These are phyloP conservation scores for Hirsutella rhossiliensis DNA, from an alignment of 2,329 filamentous ascomycete genomes.

Conservation along the genomic window DNA sequence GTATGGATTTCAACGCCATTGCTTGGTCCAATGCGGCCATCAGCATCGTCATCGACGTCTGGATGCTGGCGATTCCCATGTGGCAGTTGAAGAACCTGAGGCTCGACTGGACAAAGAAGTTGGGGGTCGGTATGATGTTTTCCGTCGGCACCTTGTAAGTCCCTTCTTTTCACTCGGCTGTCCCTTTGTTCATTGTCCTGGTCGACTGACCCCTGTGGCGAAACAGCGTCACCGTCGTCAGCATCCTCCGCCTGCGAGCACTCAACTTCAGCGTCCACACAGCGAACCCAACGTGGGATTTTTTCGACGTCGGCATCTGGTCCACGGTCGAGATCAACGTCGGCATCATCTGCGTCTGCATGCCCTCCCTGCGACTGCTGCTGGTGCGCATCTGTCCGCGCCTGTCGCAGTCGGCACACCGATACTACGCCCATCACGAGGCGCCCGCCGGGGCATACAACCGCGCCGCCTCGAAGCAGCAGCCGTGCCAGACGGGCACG, in stretches of 20 bases:
- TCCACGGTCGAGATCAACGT: slow-evolving; percentile 26
- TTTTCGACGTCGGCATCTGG: slow-evolving; percentile 18
- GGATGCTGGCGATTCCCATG: slow-evolving; percentile 39
- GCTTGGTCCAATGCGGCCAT: slow-evolving; percentile 39
- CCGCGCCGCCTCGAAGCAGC: slow-evolving; percentile 6
- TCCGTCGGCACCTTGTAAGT: slow-evolving; percentile 33
- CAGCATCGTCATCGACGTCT: slow-evolving; percentile 38
- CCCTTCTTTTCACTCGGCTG: background rate
- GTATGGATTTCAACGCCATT: slow-evolving; percentile 35
- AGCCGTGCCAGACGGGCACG: background rate
- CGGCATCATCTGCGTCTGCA: slow-evolving; percentile 25
- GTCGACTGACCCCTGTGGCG: background rate
- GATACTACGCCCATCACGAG: slow-evolving; percentile 9
- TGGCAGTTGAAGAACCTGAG: slow-evolving; percentile 28
- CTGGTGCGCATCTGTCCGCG: slow-evolving; percentile 26
- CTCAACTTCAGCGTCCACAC: slow-evolving; percentile 16
- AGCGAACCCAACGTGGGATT: slow-evolving; percentile 22
- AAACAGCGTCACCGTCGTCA: slow-evolving; percentile 23
- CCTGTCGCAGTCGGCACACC: slow-evolving; percentile 15
- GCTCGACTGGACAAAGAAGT: slow-evolving; percentile 34
- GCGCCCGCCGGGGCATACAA: slow-evolving; percentile 8
- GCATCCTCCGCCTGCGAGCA: slow-evolving; percentile 22
- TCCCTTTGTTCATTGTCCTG: background rate
- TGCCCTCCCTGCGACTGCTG: slow-evolving; percentile 23
- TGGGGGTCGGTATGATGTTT: slow-evolving; percentile 38